These are phyloP conservation scores for Tricholoma bakamatsutake DNA, from an alignment of 768 basidiomycete species.

Conservation along the genomic window DNA sequence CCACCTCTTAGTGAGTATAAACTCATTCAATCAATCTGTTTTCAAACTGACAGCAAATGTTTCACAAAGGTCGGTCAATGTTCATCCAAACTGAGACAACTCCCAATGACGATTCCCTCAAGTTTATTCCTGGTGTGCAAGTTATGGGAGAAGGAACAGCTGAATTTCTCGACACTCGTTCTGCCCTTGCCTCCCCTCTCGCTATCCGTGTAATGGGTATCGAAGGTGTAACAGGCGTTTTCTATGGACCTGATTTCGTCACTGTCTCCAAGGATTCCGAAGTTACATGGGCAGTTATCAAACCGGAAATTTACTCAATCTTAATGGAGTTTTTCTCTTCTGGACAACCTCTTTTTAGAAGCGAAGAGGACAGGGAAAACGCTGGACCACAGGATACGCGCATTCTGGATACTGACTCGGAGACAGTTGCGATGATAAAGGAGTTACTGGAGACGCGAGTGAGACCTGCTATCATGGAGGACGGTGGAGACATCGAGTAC, in stretches of 20 bases:
- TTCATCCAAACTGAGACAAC: conserved; percentile 99
- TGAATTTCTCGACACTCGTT: conserved; percentile 88
- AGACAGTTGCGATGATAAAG: conserved; percentile 99
- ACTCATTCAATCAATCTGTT: not conserved
- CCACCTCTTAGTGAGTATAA: conserved; percentile 31
- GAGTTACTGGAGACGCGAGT: conserved; percentile 94
- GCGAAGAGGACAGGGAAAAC: conserved; percentile 69
- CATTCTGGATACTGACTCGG: conserved; percentile 91
- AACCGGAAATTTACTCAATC: conserved; percentile 93
- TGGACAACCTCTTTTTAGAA: conserved; percentile 81
- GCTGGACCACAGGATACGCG: conserved; percentile 91
- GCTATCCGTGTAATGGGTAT: conserved; percentile 93
- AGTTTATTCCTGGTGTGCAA: conserved; percentile 90
- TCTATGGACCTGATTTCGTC: conserved; percentile 98
- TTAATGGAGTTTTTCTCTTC: conserved; percentile 98
- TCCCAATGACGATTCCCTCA: conserved; percentile 95
- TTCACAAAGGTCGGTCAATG: conserved; percentile 69
- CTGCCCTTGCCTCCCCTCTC: conserved; percentile 88
- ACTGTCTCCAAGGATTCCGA: conserved; percentile 90
- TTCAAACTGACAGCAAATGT: not conserved
- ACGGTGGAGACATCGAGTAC: conserved; percentile 97
- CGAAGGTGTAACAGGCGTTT: conserved; percentile 82
- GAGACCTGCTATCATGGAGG: conserved; percentile 96
- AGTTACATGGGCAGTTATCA: conserved; percentile 82
- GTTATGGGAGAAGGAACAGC: conserved; percentile 89